These are phyloP conservation scores for Hypoxylon sp. DNA, from an alignment of 2,329 filamentous ascomycete species.

Conservation along the genomic window DNA sequence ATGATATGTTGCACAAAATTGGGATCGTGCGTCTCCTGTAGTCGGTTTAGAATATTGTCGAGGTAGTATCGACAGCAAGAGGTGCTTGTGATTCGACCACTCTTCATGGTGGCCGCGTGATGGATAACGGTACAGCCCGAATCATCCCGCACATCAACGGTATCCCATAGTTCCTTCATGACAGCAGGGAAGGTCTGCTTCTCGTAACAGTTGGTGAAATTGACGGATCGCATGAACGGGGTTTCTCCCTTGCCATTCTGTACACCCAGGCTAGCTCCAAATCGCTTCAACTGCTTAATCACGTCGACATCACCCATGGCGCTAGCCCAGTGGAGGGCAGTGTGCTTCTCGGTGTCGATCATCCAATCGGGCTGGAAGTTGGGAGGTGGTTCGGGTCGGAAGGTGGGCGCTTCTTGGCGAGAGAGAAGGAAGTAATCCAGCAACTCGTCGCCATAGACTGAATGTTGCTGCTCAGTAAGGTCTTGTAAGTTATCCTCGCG, in stretches of 20 bases:
- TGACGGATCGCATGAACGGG: slow-evolving; percentile 90
- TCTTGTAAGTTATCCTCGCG: slow-evolving; percentile 70
- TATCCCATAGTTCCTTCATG: slow-evolving; percentile 82
- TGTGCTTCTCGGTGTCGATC: slow-evolving; percentile 94
- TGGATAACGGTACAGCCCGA: slow-evolving; percentile 90
- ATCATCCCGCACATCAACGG: slow-evolving; percentile 80
- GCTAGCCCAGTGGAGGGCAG: slow-evolving; percentile 94
- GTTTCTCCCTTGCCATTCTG: slow-evolving; percentile 82
- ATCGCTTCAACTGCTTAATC: slow-evolving; percentile 84
- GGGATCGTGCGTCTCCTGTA: slow-evolving; percentile 79
- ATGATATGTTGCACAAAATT: slow-evolving; percentile 80
- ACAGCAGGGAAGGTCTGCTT: slow-evolving; percentile 89
- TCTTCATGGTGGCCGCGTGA: slow-evolving; percentile 89
- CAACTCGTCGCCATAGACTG: slow-evolving; percentile 89
- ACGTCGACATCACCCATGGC: slow-evolving; percentile 97
- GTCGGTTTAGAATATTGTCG: slow-evolving; percentile 86
- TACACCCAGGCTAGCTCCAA: slow-evolving; percentile 77
- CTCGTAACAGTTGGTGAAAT: slow-evolving; percentile 97
- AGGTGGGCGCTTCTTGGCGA: slow-evolving; percentile 77
- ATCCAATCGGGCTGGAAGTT: slow-evolving; percentile 89
- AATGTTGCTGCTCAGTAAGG: slow-evolving; percentile 81
- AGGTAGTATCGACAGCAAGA: slow-evolving; percentile 92
- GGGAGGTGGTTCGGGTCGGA: slow-evolving; percentile 78
- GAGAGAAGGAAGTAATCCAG: slow-evolving; percentile 95
- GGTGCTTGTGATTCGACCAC: slow-evolving; percentile 81